Conservation (phyloP, 2,329 filamentous ascomycete species). For the Setomelanomma holmii region DNA sequence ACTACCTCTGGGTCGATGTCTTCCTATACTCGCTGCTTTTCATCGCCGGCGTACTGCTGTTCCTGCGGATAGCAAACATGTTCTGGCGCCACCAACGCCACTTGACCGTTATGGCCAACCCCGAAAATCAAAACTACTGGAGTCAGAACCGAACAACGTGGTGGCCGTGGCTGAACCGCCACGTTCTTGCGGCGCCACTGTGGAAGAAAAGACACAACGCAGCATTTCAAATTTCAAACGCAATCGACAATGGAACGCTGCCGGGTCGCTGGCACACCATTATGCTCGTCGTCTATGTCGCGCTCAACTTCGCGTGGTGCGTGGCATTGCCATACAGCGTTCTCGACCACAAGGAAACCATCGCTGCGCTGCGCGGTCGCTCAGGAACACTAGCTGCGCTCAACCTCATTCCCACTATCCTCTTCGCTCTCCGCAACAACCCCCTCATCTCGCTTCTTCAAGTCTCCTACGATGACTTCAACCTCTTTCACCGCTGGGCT, state of each 20-base stretch:
- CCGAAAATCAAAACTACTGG: conserved; percentile 54
- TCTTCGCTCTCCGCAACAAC: conserved; percentile 93
- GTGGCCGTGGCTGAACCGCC: conserved; percentile 68
- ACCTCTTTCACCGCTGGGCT: conserved; percentile 85
- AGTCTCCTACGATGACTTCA: conserved; percentile 96
- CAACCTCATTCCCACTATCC: conserved; percentile 90
- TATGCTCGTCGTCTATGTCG: conserved; percentile 71
- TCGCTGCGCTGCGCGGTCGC: conserved; percentile 84
- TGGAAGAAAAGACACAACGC: conserved; percentile 78
- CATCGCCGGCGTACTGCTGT: conserved; percentile 47
- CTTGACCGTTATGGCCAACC: conserved; percentile 53
- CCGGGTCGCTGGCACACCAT: conserved; percentile 80
- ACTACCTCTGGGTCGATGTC: conserved; percentile 56
- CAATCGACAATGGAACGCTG: conserved; percentile 76
- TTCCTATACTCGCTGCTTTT: conserved; percentile 48
- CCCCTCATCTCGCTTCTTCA: conserved; percentile 81
- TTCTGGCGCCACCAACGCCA: conserved; percentile 54
- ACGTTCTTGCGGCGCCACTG: conserved; percentile 74
- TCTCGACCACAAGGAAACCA: conserved; percentile 61
- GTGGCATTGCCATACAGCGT: conserved; percentile 68
- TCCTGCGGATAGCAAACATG: conserved; percentile 53
- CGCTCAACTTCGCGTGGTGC: conserved; percentile 79
- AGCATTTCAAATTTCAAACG: conserved; percentile 72
- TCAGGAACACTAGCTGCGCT: conserved; percentile 83
- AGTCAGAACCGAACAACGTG: conserved; percentile 52